Evolutionary conservation across 495 filamentous ascomycete species (phyloP).

Genomic region (Daldinia concentrica): DNA sequence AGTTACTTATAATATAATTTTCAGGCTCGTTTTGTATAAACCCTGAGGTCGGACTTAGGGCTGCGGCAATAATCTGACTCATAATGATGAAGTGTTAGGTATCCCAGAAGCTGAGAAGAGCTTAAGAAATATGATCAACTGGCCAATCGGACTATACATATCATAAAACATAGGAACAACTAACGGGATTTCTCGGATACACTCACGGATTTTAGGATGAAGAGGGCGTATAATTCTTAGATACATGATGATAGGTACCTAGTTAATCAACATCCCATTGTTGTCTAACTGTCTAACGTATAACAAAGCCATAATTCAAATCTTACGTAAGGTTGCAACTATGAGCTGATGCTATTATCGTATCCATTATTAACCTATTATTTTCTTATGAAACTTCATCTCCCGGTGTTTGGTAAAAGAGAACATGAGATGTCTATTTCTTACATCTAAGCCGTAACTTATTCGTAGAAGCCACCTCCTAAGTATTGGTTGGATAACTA

Average conservation of each 20-base stretch:
- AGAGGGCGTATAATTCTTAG: background rate
- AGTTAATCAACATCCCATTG: background rate
- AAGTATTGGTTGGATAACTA: background rate
- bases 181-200: too few species aligned
- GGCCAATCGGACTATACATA: background rate
- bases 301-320: background rate
- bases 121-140: background rate
- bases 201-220: background rate
- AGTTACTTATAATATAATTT: background rate
- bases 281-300: background rate
- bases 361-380: background rate
- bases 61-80: background rate
- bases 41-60: background rate
- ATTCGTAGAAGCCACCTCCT: background rate
- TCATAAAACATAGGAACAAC: background rate
- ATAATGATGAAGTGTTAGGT: background rate
- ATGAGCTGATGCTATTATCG: background rate
- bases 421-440: background rate
- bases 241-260: background rate
- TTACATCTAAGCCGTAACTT: background rate
- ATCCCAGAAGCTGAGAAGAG: background rate
- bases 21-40: background rate
- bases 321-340: background rate
- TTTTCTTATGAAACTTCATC: background rate
- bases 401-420: background rate